Evolutionary conservation across 352 stramenopile genomes (phyloP), one percentile per base, ranked within the genome.

Genomic region (Discostella stelligera): DNA sequence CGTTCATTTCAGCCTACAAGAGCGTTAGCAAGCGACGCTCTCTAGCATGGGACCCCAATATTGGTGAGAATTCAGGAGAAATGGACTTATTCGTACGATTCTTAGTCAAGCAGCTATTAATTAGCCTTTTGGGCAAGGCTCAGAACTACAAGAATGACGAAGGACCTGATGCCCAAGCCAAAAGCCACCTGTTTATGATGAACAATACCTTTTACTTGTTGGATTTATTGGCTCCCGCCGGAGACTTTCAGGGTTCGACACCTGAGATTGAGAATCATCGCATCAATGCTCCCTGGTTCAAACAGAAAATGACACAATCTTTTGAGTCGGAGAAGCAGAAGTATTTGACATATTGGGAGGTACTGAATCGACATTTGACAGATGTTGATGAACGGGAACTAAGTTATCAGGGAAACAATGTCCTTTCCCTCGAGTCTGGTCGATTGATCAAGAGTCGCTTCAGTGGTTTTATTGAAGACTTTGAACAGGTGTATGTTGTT

Each of bases 181-280:
- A 89, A 68, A 80, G 65, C 9, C 80, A 80, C 16, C 80, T 98
- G n/a, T 98, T 98, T 74, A 89, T 97, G 25, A 91, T 95, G 48
- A 98, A 98, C 85, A 98, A 98, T 74, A 95, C 93, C 14, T 94
- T 94, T 49, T 98, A 96, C 72, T 83, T 98, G 13, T 79, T 91
- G 9, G 94, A 93, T 39, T 91, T 94, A 23, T 80, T 98, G 10
- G 88, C 93, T 18, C 83, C 90, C 23, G 79, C 55, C 18, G 49
- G 39, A 18, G 55, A 82, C 0, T 55, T 77, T 27, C 32, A 81
- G 10, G 58, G 44, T 23, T 64, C 56, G 16, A 53, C 64, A 6
- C 16, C 58, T 5, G 44, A 46, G 11, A 78, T 90, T 37, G 77
- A 81, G 18, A 86, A 89, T 39, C 96, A 96, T 56, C 90, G 92